phyloP scores from a whole-genome alignment of 768 basidiomycete genomes.

The Mycena galopus region DNA sequence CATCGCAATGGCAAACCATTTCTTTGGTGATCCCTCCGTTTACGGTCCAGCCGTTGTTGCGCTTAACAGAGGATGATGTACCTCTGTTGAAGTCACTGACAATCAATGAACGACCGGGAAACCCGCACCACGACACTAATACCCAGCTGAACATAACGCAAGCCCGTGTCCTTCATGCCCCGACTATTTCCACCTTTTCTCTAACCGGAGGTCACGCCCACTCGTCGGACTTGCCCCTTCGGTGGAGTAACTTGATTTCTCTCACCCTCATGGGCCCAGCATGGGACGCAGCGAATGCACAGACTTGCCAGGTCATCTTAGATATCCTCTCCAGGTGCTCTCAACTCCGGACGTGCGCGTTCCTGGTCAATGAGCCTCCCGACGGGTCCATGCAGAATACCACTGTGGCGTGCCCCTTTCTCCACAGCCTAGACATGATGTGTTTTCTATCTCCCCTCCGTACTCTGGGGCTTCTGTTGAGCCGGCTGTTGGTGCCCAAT shows the following conservation, averaged over 20 bases:
- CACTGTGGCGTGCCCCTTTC: not conserved
- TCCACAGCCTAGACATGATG: not conserved
- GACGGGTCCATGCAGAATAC: no score
- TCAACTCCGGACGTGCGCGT: no score
- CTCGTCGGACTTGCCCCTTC: not conserved
- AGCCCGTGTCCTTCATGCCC: not conserved
- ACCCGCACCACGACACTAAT: not conserved
- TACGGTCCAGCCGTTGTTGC: not conserved
- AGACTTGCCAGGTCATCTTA: no score
- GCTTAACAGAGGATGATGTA: not conserved
- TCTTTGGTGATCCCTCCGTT: not conserved
- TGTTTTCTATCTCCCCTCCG: not conserved
- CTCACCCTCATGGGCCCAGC: no score
- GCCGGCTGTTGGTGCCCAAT: not conserved
- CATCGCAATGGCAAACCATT: no score
- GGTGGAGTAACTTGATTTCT: no score
- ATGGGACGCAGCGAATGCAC: no score
- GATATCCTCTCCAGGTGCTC: no score
- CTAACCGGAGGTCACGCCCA: not conserved
- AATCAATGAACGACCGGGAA: not conserved
- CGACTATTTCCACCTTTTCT: not conserved
- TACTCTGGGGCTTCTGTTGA: not conserved
- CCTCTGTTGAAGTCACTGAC: not conserved
- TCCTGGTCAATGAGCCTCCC: no score
- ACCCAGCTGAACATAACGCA: not conserved